Base-by-base conservation (phyloP, 2,329 filamentous ascomycete genomes). In the Gyromitra esculenta region DNA sequence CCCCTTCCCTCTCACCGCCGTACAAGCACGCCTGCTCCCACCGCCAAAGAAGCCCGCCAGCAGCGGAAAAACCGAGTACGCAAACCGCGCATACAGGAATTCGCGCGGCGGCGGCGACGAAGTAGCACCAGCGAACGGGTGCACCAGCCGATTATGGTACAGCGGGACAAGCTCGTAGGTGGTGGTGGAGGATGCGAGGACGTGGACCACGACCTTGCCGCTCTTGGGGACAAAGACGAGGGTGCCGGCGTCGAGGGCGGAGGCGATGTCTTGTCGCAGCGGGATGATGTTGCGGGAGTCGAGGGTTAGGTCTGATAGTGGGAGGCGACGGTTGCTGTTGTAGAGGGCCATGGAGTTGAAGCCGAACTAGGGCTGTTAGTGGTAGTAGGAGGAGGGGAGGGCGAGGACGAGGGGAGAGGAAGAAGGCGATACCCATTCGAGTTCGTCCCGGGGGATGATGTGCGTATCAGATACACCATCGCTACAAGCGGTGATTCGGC, bases 311-410 rank as follows among this genome's bases (percentile, higher is more conserved):
- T 60, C 54, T 2, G 66, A 60, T n/a, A 60, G 52, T 13, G 54
- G 31, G n/a, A 69, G 66, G 3, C 66, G 66, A 25, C 48, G 66
- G 41, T 59, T 41, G 25, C 39, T 31, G 25, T 69, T 69, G 50
- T 69, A 69, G 35, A 60, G 41, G 8, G 66, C 39, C 66, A 69
- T 69, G 5, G 66, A 69, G 25, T 69, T 69, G n/a, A 59, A 3
- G 9, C 39, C 50, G 9, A 69, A 69, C 66, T 67, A 7, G 11
- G 9, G 50, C n/a, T n/a, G 50, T 67, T 60, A 69, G 43, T 66
- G 8, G 35, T 37, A 21, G 45, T 66, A 15, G 65, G 25, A 9
- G 13, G 21, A n/a, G n/a, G 43, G 25, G 25, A 4, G 25, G 25
- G 25, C 1, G 25, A 3, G 25, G 25, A 3, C 0, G 25, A 4